phyloP scores from a whole-genome alignment of 2,329 filamentous ascomycete species.

The Pseudogymnoascus sp. region DNA sequence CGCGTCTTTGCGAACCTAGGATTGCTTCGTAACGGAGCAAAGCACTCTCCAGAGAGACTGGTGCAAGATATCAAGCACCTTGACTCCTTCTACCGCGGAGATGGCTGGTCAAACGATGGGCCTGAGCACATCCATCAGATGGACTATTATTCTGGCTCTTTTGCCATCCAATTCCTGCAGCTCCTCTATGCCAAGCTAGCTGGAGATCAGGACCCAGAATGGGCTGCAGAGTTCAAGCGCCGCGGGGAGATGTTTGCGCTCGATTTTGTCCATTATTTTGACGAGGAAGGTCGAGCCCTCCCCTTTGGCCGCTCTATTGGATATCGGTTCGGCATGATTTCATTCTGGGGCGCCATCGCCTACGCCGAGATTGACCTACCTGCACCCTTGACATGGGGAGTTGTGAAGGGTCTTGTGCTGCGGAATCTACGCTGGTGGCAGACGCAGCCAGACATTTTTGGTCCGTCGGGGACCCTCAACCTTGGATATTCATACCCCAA shows the following conservation, averaged over 20 bases:
- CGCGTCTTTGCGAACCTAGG: conserved; percentile 77
- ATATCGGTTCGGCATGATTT: conserved; percentile 80
- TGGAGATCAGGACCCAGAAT: conserved; percentile 52
- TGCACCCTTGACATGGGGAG: conserved; percentile 65
- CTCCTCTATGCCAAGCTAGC: conserved; percentile 68
- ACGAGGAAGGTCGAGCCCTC: conserved; percentile 59
- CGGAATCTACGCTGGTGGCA: conserved; percentile 76
- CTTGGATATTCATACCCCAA: conserved; percentile 69
- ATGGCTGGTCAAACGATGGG: conserved; percentile 76
- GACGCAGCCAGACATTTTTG: conserved; percentile 66
- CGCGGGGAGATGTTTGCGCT: conserved; percentile 59
- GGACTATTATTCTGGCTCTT: conserved; percentile 78
- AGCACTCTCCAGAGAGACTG: conserved; percentile 60
- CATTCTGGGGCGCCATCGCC: conserved; percentile 71
- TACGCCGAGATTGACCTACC: conserved; percentile 70
- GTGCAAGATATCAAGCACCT: conserved; percentile 71
- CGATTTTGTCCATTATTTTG: conserved; percentile 70
- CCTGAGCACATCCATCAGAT: conserved; percentile 73
- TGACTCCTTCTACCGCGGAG: conserved; percentile 73
- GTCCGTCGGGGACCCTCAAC: conserved; percentile 55
- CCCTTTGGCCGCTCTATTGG: conserved; percentile 72
- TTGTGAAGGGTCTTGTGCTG: conserved; percentile 68
- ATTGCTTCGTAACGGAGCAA: conserved; percentile 64
- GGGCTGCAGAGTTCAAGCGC: conserved; percentile 61
- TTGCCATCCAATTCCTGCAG: conserved; percentile 74